Evolutionary conservation across 2,329 filamentous ascomycete genomes (phyloP), one percentile per base, ranked within the genome.

Genomic region (Fusarium sp.): DNA sequence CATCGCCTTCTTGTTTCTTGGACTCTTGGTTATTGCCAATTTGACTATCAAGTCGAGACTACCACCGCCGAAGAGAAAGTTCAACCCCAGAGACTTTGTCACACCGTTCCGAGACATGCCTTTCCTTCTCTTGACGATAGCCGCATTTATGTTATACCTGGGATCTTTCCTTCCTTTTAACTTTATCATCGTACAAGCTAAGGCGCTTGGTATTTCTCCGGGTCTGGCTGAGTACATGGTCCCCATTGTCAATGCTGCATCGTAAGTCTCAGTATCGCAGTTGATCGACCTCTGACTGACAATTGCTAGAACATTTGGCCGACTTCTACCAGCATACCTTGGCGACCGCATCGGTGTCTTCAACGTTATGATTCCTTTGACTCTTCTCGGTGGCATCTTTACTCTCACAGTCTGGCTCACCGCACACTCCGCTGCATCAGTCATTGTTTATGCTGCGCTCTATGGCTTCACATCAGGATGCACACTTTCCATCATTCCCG

Each of bases 311-410:
- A 69, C 82, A 0, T 77, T 82, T 20, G 81, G 80, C 0, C 78
- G 80, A 10, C 65, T 81, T 7, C 60, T 76, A 7, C 73, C 79
- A 0, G 79, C 78, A 5, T 62, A 78, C n/a, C 53, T 78, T 5
- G 76, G 77, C 3, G 82, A 83, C 74, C 71, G 63, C 7, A 46
- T 80, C 5, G 81, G 81, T 16, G 75, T 76, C 20, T 82, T 78
- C 74, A 83, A 83, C 55, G 75, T 80, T 11, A 80, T 82, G 57
- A 82, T 86, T 21, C 75, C 85, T 7, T 80, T 86, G 51, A 83
- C 82, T 41, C 78, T 78, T 25, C 63, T 83, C 1, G 65, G 68
- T 0, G 63, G 66, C 0, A 67, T 69, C 5, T 57, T 74, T 0
- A 71, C 66, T 18, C 60, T 74, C 0, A 65, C 66, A n/a, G 69